Base-by-base conservation (phyloP, 1,284 basidiomycete species). In the Puccinia novopanici region DNA sequence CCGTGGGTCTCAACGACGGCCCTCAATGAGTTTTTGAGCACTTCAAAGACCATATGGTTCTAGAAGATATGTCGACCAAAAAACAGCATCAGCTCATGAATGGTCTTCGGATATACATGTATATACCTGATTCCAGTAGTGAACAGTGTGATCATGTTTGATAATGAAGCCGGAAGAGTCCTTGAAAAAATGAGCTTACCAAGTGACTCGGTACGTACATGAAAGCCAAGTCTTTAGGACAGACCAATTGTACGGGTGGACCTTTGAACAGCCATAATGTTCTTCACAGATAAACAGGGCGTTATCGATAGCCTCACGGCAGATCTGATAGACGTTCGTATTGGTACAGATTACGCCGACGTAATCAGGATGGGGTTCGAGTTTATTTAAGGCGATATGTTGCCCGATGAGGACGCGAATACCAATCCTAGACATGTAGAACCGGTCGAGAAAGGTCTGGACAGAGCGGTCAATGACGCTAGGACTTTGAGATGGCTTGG, bases 231-330 rank as follows among this genome's bases (percentile, higher is more conserved):
- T 94, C 88, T 75, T 90, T 88, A 0, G 95, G 94, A 86, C 96
- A 99, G 83, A 98, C 94, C 80, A 99, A 92, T 85, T 99, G 94
- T 12, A 99, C 95, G 1, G 94, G 94, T 0, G 97, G 96, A 0
- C 93, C 94, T 83, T 92, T 93, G 90, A 98, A 98, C 87, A 99
- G 4, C 87, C 88, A 84, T 94, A 97, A 87, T 98, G 95, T 85
- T 98, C 96, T 87, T 98, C 96, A 87, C 96, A 98, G 10, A 99
- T 95, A 86, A 94, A 99, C 42, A 94, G 90, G 4, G 97, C 95
- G 86, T 99, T 99, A 86, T 99, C 96, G 84, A 99, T 98, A 0
- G 97, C 94, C 88, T 99, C 97, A 86, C 94, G 93, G n/a, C 95
- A 91, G 82, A 97, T 95, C 85, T 97, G 94, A 84, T 94, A 93